Percentiles rank a stretch among this genome's conserved stretches.
Conservation (phyloP, 345 rosid genomes). For the Abelmoschus esculentus region DNA sequence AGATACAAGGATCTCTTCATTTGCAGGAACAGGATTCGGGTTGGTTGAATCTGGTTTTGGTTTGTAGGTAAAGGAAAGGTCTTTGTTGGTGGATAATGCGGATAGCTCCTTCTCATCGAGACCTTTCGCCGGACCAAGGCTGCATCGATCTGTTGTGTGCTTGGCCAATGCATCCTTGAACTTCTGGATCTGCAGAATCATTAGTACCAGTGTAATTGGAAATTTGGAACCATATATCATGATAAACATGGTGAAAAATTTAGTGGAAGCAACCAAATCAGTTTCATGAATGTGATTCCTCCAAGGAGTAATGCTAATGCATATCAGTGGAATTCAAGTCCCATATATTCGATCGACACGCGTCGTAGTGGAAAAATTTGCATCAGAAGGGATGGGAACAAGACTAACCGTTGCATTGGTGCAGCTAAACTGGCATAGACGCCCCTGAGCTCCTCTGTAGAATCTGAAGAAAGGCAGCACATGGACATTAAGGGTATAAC, state of each 20-base stretch:
- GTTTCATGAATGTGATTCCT: no score
- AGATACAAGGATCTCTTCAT: slow-evolving; percentile 14
- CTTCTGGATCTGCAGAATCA: slow-evolving; percentile 60
- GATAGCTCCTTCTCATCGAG: slow-evolving; percentile 85
- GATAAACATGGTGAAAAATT: background rate
- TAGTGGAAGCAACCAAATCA: background rate
- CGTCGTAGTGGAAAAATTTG: background rate
- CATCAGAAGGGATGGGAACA: background rate
- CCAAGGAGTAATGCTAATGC: background rate
- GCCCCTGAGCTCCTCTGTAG: slow-evolving; percentile 81
- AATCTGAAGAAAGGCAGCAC: slow-evolving; percentile 86
- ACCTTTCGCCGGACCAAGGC: slow-evolving; percentile 75
- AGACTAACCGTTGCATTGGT: slow-evolving; percentile 87
- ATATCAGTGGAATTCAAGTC: background rate
- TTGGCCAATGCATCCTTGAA: slow-evolving; percentile 85
- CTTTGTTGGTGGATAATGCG: slow-evolving; percentile 79
- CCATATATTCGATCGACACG: background rate
- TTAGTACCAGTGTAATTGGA: background rate
- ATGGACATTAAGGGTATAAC: slow-evolving; percentile 84
- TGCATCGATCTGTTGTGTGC: slow-evolving; percentile 65
- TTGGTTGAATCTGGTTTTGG: slow-evolving; percentile 33
- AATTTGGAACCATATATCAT: background rate
- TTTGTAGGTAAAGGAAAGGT: slow-evolving; percentile 59
- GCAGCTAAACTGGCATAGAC: slow-evolving; percentile 90
- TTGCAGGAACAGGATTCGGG: slow-evolving; percentile 16